Base-by-base conservation (phyloP, 345 rosid species). In the Alliaria petiolata region DNA sequence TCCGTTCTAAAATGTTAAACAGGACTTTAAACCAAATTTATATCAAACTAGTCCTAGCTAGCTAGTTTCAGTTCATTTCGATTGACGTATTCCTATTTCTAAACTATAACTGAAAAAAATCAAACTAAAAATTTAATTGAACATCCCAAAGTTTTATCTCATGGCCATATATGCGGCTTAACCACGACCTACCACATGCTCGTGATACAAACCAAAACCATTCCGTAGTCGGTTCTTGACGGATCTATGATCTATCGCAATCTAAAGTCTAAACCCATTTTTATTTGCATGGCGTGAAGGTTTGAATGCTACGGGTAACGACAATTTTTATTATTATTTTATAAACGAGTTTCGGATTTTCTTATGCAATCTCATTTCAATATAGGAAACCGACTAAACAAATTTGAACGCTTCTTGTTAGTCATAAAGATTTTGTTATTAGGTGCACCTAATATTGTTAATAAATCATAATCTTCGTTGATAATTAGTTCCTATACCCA, bases 391-490 rank as follows among this genome's bases (percentile, higher is more conserved):
- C 8, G 1, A 31, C 30, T 22, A 44, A 63, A 54, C 40, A 26
- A 43, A 9, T 13, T 68, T 52, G 69, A 58, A 61, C 26, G 19
- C 19, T 75, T 75, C 49, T 2, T 20, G 51, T 26, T 50, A 60
- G 67, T 59, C 39, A 51, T 51, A 35, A n/a, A 42, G 62, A 67
- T 51, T n/a, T 60, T 52, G 57, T 43, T 67, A 60, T 44, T 75
- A 67, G 78, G 68, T 67, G 47, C 69, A 75, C 69, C 74, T 67
- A 75, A 52, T 52, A 43, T 51, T 61, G 74, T 51, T 10, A 30
- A 66, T 22, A 39, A 47, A 66, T 31, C 67, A 20, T 20, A 58
- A 33, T 40, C 22, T 22, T 50, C 22, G 22, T 38, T 55, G 17
- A 26, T n/a, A n/a, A n/a, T 33, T 17, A 26, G 33, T 58, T n/a